Base-by-base conservation (phyloP, 805 yeast species). In the Gaillardinia entomophila region DNA sequence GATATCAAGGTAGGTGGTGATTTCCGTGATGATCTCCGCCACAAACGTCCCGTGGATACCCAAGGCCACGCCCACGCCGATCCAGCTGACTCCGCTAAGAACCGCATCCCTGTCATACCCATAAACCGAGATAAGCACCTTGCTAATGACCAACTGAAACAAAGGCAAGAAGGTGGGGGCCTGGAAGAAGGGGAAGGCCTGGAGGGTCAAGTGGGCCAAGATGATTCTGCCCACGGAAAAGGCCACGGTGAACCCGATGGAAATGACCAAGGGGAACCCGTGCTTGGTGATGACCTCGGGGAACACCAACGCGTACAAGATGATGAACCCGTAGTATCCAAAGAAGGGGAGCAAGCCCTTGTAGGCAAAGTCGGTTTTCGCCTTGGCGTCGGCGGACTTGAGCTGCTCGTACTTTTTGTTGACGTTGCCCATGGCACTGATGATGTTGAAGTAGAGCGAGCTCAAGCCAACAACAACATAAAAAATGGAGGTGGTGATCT, bases 141-240 rank as follows among this genome's bases (percentile, higher is more conserved):
- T 41, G 24, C 68, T 53, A 2, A 57, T 17, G 3, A 60, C 25
- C 31, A 69, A 41, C 61, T 87, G 79, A 15, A 58, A 40, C 16
- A 65, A 4, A 45, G 96, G 83, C 37, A 86, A 66, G 24, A 75
- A 67, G 66, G 78, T 75, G 27, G 95, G 84, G 19, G 83, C 68
- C 31, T 86, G 83, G 42, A 73, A 47, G 52, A 66, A 60, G 30
- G 97, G 97, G 68, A 84, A 88, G 11, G 64, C 59, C 55, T 84
- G 95, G 31, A 72, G 61, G 1, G 96, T 85, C 44, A 90, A 73
- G 55, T 89, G 97, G 2, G 86, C 89, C 35, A 82, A 68, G 48
- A 89, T 89, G 41, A 89, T 86, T 52, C 92, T 75, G 4, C 97
- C 97, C n/a, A 90, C 97, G 3, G 77, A 67, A 49, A 84, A 82